Base-by-base conservation (phyloP, 306 rosid genomes). In the Quillaja saponaria region DNA sequence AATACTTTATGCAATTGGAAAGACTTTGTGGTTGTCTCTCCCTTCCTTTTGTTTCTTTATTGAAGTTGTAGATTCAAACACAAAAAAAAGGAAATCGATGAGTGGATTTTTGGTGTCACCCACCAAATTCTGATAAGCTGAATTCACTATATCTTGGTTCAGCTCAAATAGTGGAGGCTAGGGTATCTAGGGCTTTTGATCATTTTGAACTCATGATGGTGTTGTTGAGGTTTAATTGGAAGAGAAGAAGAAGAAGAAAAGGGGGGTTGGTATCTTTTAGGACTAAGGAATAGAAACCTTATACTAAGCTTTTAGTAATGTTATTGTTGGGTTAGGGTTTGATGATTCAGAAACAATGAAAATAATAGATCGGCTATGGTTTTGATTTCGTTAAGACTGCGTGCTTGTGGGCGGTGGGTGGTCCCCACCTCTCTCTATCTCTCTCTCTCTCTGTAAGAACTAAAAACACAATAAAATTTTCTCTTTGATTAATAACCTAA, bases 321-420 rank as follows among this genome's bases (percentile, higher is more conserved):
- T 4, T 25, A 12, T n/a, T 11, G 49, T 42, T 67, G 63, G 66
- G 40, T 83, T 84, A 84, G 87, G 87, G 90, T 81, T 84, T 73
- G 80, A 75, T 62, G n/a, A n/a, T n/a, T n/a, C n/a, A n/a, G n/a
- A n/a, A n/a, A n/a, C n/a, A n/a, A n/a, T n/a, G 49, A 47, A 58
- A 61, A 66, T 44, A 59, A 71, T 69, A 68, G 90, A 87, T 77
- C 76, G 49, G 73, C 38, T 18, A 72, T 73, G 85, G 76, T 76
- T 83, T 85, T 82, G 74, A 78, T 63, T 81, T 83, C 47, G 73
- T 71, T 79, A 63, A 74, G 75, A 74, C 82, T 85, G 90, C 44
- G 44, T 76, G 87, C 82, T 65, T 64, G 48, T 80, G 94, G 87
- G 90, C 86, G 86, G 88, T 84, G 94, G 80, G 75, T 8, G 95